Conservation (phyloP, 306 rosid genomes). For the Casuarina cunninghamiana region DNA sequence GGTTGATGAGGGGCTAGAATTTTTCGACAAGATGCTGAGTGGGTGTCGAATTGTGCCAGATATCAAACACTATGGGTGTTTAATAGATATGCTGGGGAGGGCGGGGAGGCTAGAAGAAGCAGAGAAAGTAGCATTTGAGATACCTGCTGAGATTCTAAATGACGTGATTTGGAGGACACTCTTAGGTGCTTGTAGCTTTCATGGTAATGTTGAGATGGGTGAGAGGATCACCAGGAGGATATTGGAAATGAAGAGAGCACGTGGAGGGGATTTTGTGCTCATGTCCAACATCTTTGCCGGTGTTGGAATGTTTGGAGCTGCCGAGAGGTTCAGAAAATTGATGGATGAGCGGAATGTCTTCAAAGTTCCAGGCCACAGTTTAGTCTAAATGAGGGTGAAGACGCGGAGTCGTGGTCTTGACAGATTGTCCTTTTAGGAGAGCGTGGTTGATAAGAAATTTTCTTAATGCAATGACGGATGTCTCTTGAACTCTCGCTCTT, state of each 20-base stretch:
- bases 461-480: not conserved
- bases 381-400: conserved; percentile 33
- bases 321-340: conserved; percentile 62
- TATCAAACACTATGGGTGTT: conserved; percentile 69
- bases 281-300: conserved; percentile 75
- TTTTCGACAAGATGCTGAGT: conserved; percentile 57
- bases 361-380: conserved; percentile 67
- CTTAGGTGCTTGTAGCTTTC: conserved; percentile 68
- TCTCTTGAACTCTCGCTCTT: not conserved
- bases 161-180: conserved; percentile 74
- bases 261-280: conserved; percentile 81
- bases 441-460: not conserved
- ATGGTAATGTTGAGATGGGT: conserved; percentile 56
- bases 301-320: conserved; percentile 66
- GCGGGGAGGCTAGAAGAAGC: conserved; percentile 75
- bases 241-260: conserved; percentile 52
- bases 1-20: conserved; percentile 66
- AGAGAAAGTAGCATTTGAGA: conserved; percentile 54
- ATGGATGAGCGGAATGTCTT: conserved; percentile 49
- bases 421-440: not conserved
- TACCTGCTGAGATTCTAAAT: conserved; percentile 56
- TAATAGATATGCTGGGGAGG: conserved; percentile 74
- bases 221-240: conserved; percentile 59
- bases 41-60: conserved; percentile 47
- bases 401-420: not conserved